These are phyloP conservation scores for Hebeloma cylindrosporum DNA, from an alignment of 768 basidiomycete genomes.

Conservation along the genomic window DNA sequence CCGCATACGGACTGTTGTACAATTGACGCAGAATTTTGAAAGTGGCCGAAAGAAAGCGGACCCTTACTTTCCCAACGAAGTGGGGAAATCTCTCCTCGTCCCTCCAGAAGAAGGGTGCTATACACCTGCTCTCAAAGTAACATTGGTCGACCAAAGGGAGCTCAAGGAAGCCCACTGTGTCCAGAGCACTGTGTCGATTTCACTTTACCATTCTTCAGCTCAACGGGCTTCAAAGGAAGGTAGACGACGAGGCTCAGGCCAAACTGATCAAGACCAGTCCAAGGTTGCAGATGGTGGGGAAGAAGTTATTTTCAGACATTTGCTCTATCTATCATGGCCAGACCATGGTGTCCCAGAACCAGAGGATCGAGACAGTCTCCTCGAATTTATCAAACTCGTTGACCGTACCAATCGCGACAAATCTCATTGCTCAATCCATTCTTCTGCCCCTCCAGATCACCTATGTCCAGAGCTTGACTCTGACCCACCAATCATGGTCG, in stretches of 20 bases:
- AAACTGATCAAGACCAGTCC: conserved; percentile 14
- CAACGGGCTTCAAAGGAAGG: background rate
- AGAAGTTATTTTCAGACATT: conserved; percentile 60
- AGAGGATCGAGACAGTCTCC: conserved; percentile 56
- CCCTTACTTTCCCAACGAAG: conserved; percentile 65
- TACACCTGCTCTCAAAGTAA: conserved; percentile 53
- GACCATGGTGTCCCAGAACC: conserved; percentile 78
- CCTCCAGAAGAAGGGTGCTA: conserved; percentile 43
- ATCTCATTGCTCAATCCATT: conserved; percentile 28
- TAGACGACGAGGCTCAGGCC: background rate
- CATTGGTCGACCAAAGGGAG: conserved; percentile 44
- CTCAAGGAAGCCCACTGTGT: conserved; percentile 61
- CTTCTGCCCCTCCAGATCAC: conserved; percentile 12
- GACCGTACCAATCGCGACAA: conserved; percentile 57
- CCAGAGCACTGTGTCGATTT: conserved; percentile 58
- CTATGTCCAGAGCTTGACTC: conserved; percentile 35
- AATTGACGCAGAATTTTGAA: conserved; percentile 77
- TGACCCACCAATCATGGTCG: conserved; percentile 77
- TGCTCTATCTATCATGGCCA: conserved; percentile 79
- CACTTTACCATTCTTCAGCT: conserved; percentile 31
- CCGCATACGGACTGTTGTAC: conserved; percentile 74
- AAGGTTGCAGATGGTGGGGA: conserved; percentile 26
- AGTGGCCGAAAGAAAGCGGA: conserved; percentile 71
- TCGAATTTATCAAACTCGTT: conserved; percentile 64
- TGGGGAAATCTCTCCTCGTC: conserved; percentile 53